Conservation (phyloP, 2,329 filamentous ascomycete genomes). For the Beauveria sp. region DNA sequence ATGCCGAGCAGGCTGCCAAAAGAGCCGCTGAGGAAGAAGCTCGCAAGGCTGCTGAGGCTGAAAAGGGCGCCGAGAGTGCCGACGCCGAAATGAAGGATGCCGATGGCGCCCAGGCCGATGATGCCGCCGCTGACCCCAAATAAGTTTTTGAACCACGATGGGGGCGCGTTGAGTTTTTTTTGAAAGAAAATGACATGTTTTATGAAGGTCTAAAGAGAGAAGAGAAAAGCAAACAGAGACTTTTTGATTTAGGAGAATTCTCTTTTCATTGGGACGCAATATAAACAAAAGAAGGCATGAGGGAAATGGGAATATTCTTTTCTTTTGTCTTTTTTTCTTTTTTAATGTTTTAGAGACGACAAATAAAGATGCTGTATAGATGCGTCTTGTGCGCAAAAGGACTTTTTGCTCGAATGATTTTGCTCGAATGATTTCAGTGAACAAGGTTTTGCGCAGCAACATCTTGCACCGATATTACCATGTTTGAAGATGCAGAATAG, state of each 20-base stretch:
- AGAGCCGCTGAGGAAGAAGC: slow-evolving; percentile 53
- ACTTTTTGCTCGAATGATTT: no score
- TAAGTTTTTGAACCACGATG: slow-evolving; percentile 17
- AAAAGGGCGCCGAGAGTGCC: slow-evolving; percentile 39
- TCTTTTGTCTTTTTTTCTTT: slow-evolving; percentile 7
- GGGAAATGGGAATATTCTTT: slow-evolving; percentile 1
- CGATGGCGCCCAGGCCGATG: slow-evolving; percentile 41
- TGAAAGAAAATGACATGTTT: slow-evolving; percentile 15
- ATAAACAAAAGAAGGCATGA: slow-evolving; percentile 11
- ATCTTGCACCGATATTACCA: not conserved
- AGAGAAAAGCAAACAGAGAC: slow-evolving; percentile 14
- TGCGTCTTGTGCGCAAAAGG: not conserved
- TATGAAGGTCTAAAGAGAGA: slow-evolving; percentile 12
- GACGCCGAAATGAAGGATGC: slow-evolving; percentile 60
- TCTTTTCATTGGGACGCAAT: slow-evolving; percentile 7
- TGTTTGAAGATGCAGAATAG: no score
- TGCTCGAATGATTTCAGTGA: not conserved
- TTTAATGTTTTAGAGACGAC: slow-evolving; percentile 12
- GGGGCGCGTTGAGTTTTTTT: not conserved
- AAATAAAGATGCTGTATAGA: slow-evolving; percentile 10
- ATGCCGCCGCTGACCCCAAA: slow-evolving; percentile 29
- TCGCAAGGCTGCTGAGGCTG: slow-evolving; percentile 44
- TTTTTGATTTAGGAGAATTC: not conserved
- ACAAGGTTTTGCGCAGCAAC: not conserved
- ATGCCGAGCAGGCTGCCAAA: slow-evolving; percentile 71